phyloP scores from a whole-genome alignment of 805 yeast species.

The Starmerella potacharoeniae region DNA sequence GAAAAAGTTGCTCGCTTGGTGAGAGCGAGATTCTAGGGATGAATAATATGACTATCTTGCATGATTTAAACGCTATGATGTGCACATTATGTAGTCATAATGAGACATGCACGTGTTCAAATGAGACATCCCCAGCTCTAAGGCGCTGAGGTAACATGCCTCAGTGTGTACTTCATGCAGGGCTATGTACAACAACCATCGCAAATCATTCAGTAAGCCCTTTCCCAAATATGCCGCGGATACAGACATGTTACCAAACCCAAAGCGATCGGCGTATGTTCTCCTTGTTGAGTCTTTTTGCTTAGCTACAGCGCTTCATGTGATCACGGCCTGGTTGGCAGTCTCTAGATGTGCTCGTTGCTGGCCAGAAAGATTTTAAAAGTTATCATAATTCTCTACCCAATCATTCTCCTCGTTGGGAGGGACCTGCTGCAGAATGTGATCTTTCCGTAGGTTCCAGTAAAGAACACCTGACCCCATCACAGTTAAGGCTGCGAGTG shows the following conservation, averaged over 20 bases:
- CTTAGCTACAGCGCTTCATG: no score
- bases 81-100: neutral
- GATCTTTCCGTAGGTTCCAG: slow-evolving; percentile 25
- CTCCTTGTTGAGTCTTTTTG: no score
- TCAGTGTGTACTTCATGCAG: neutral
- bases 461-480: slow-evolving; percentile 35
- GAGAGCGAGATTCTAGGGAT: neutral
- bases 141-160: neutral
- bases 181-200: neutral
- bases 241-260: no score
- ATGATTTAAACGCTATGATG: neutral
- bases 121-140: neutral
- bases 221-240: neutral
- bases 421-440: slow-evolving; percentile 4
- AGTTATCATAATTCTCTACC: slow-evolving; percentile 2
- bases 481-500: slow-evolving; percentile 41
- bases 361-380: neutral
- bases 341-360: no score
- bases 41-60: slow-evolving; percentile 2
- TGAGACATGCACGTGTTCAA: neutral
- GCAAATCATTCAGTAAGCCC: neutral
- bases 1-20: neutral
- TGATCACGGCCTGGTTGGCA: no score
- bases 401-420: slow-evolving; percentile 3
- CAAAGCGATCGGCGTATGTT: neutral